Percentiles rank a stretch among this genome's conserved stretches.
Evolutionary conservation across 805 yeast species (phyloP).

Genomic region (Yarrowia sp.): DNA sequence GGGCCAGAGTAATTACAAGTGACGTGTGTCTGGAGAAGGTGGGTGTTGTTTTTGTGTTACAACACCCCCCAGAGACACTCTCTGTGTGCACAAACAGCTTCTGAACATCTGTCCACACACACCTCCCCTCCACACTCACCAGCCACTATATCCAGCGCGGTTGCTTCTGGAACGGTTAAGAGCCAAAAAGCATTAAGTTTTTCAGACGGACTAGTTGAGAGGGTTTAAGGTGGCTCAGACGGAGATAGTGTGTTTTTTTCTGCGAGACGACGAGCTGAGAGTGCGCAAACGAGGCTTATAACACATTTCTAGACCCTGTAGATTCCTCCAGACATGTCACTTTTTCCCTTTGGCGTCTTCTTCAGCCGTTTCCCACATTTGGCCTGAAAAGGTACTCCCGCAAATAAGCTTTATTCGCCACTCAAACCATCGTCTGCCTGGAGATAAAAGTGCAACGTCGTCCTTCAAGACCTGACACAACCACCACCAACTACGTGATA

Average conservation of each 20-base stretch:
- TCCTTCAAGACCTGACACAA: background rate
- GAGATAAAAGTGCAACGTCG: constrained; percentile 21
- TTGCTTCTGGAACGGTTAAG: constrained; percentile 13
- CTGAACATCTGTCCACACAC: too few species aligned
- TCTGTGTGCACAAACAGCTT: too few species aligned
- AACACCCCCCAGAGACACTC: too few species aligned
- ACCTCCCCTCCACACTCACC: background rate
- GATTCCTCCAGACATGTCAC: too few species aligned
- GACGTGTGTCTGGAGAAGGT: too few species aligned
- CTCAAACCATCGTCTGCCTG: background rate
- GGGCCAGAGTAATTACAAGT: too few species aligned
- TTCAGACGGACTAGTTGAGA: background rate
- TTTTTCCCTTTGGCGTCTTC: background rate
- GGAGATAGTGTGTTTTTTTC: background rate
- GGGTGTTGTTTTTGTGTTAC: too few species aligned
- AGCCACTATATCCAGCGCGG: constrained; percentile 5
- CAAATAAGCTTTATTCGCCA: constrained; percentile 14
- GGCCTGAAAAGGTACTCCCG: background rate
- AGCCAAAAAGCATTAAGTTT: background rate
- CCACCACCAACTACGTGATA: background rate
- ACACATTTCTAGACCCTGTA: too few species aligned
- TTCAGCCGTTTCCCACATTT: background rate
- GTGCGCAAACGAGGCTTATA: too few species aligned
- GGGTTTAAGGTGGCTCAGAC: background rate
- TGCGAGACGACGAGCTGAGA: too few species aligned